A percentile compares a stretch with the other conserved stretches of the same genome.
Evolutionary conservation across 768 basidiomycete species (phyloP).

Genomic region (Amanita subjunquillea): DNA sequence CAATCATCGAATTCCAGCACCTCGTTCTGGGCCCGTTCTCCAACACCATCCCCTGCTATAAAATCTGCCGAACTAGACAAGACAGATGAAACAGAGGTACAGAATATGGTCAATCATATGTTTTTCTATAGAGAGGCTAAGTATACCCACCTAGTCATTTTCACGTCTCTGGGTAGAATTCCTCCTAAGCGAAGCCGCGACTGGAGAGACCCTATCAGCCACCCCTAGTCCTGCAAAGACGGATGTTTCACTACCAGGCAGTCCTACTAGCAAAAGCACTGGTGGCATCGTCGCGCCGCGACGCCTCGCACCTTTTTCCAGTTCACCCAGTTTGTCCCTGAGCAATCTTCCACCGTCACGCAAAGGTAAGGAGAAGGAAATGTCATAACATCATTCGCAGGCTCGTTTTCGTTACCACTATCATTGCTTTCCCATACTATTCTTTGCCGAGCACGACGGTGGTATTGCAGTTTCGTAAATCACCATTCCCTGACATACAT

Average conservation of each 20-base stretch:
- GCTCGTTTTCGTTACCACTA: background rate
- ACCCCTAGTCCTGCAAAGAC: slow-evolving; percentile 16
- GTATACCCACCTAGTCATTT: slow-evolving; percentile 58
- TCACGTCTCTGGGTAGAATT: slow-evolving; percentile 98
- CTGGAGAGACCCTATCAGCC: slow-evolving; percentile 22
- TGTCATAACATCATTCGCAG: background rate
- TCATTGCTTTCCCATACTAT: background rate
- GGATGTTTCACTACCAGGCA: slow-evolving; percentile 23
- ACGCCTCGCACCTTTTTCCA: slow-evolving; percentile 22
- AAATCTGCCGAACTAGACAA: slow-evolving; percentile 55
- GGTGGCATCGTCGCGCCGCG: slow-evolving; percentile 9
- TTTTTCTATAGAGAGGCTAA: slow-evolving; percentile 1
- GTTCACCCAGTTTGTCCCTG: slow-evolving; percentile 23
- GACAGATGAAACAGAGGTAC: slow-evolving; percentile 79
- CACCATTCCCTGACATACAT: slow-evolving; percentile 2
- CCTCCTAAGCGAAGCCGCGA: slow-evolving; percentile 80
- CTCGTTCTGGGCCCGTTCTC: slow-evolving; percentile 31
- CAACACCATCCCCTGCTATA: slow-evolving; percentile 21
- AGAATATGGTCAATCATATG: background rate
- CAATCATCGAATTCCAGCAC: slow-evolving; percentile 14
- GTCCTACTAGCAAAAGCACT: slow-evolving; percentile 15
- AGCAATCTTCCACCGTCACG: slow-evolving; percentile 10
- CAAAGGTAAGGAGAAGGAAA: slow-evolving; percentile 21
- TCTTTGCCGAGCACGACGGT: background rate
- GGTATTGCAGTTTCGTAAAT: background rate